These are phyloP conservation scores for Thelephora ganbajun DNA, from an alignment of 768 basidiomycete genomes.

Conservation along the genomic window DNA sequence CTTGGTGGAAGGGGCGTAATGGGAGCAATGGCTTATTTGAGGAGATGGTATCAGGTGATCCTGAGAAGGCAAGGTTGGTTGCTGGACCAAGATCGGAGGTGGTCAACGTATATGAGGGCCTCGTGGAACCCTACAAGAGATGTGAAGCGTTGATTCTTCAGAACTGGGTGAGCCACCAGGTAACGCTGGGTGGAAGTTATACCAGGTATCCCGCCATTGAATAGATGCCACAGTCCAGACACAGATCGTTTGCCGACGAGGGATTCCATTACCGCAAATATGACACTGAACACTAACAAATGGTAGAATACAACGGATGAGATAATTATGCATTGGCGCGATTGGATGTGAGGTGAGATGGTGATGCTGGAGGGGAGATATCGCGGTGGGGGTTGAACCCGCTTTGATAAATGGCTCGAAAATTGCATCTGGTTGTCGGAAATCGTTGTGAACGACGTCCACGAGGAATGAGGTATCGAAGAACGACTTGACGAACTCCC, in stretches of 20 bases:
- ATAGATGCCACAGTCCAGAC: too few relatives aligned
- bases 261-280: too few relatives aligned
- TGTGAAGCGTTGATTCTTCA: conserved; percentile 41
- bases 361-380: too few relatives aligned
- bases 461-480: conserved; percentile 81
- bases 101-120: conserved; percentile 33
- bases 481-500: conserved; percentile 59
- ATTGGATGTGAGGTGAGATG: too few relatives aligned
- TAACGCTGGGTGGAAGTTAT: too few relatives aligned
- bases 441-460: conserved; percentile 95
- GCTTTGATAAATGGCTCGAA: conserved; percentile 78
- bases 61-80: conserved; percentile 40
- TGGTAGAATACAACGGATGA: too few relatives aligned
- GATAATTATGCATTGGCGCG: too few relatives aligned
- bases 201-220: too few relatives aligned
- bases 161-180: conserved; percentile 6
- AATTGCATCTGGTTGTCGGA: conserved; percentile 72
- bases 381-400: too few relatives aligned
- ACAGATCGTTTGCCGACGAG: too few relatives aligned
- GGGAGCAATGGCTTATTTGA: conserved; percentile 37
- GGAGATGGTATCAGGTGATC: conserved; percentile 42
- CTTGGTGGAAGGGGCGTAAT: conserved; percentile 45
- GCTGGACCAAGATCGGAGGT: conserved; percentile 38
- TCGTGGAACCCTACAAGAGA: conserved; percentile 36
- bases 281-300: too few relatives aligned